Conservation (phyloP, 2,329 filamentous ascomycete species). For the Fusarium globosum region DNA sequence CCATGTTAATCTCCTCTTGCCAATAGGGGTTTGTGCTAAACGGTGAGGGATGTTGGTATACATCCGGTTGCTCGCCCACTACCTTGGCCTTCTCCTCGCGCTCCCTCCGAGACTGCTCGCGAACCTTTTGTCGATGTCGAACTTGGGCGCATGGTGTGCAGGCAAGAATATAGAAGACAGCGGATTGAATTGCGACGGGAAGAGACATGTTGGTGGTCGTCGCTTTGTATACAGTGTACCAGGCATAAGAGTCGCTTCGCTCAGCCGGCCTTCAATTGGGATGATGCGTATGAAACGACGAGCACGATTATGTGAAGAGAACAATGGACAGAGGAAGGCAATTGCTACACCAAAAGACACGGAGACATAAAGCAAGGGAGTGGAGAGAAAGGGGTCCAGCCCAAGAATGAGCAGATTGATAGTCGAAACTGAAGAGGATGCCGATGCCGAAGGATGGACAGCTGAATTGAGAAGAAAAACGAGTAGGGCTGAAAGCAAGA, state of each 20-base stretch:
- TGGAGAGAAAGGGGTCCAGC: conserved; percentile 34
- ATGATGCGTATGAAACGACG: not conserved
- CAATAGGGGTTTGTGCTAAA: conserved; percentile 91
- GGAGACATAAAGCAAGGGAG: conserved; percentile 28
- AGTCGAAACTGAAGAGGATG: conserved; percentile 5
- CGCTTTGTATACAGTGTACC: conserved; percentile 32
- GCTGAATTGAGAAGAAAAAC: conserved; percentile 5
- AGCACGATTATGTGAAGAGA: conserved; percentile 11
- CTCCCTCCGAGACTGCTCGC: conserved; percentile 75
- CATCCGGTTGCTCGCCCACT: conserved; percentile 75
- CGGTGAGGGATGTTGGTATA: conserved; percentile 83
- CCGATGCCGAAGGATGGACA: conserved; percentile 1
- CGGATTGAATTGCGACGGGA: conserved; percentile 75
- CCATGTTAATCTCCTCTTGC: conserved; percentile 86
- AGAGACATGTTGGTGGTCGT: conserved; percentile 55
- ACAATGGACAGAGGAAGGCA: conserved; percentile 1
- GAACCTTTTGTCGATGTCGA: conserved; percentile 75
- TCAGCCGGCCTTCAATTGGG: conserved; percentile 8
- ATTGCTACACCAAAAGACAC: conserved; percentile 27
- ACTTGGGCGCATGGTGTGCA: conserved; percentile 83
- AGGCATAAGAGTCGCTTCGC: conserved; percentile 37
- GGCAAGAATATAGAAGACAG: conserved; percentile 80
- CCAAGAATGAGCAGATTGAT: conserved; percentile 37
- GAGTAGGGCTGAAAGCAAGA: conserved; percentile 14
- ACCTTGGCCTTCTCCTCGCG: conserved; percentile 72